A percentile compares a stretch with the other conserved stretches of the same genome.
Conservation (phyloP, 2,329 filamentous ascomycete species). For the Penicillium sp. region DNA sequence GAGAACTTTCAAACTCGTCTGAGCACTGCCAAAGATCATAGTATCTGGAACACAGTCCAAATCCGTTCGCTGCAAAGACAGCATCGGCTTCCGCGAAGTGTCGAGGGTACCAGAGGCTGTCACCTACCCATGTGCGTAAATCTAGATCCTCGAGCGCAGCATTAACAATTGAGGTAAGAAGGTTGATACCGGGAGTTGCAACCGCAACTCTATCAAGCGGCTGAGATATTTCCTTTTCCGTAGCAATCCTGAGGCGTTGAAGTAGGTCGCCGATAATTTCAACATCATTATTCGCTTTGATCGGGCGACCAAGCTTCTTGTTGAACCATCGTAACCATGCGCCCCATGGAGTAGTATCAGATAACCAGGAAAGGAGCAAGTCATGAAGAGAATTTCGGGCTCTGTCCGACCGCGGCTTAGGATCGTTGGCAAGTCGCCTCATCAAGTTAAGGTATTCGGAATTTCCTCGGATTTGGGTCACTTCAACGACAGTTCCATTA, state of each 20-base stretch:
- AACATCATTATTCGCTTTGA: slow-evolving; percentile 9
- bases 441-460: slow-evolving; percentile 19
- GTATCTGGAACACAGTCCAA: slow-evolving; percentile 13
- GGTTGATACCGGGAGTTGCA: slow-evolving; percentile 12
- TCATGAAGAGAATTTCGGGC: neutral
- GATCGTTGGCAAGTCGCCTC: slow-evolving; percentile 11
- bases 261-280: slow-evolving; percentile 18
- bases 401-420: neutral
- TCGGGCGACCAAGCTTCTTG: slow-evolving; percentile 9
- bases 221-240: slow-evolving; percentile 12
- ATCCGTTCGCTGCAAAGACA: slow-evolving; percentile 17
- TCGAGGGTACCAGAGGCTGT: slow-evolving; percentile 9
- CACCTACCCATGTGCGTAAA: slow-evolving; percentile 12
- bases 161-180: slow-evolving; percentile 10
- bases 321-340: slow-evolving; percentile 12
- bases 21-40: slow-evolving; percentile 12
- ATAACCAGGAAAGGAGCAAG: neutral
- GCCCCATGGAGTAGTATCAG: neutral
- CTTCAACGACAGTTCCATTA: slow-evolving; percentile 19
- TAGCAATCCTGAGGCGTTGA: slow-evolving; percentile 5
- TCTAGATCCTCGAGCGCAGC: slow-evolving; percentile 14
- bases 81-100: slow-evolving; percentile 14
- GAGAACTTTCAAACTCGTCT: slow-evolving; percentile 4
- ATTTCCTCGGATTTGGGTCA: slow-evolving; percentile 14
- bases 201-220: slow-evolving; percentile 18